phyloP scores from a whole-genome alignment of 805 yeast species.

The Dipodascopsis uninucleata region DNA sequence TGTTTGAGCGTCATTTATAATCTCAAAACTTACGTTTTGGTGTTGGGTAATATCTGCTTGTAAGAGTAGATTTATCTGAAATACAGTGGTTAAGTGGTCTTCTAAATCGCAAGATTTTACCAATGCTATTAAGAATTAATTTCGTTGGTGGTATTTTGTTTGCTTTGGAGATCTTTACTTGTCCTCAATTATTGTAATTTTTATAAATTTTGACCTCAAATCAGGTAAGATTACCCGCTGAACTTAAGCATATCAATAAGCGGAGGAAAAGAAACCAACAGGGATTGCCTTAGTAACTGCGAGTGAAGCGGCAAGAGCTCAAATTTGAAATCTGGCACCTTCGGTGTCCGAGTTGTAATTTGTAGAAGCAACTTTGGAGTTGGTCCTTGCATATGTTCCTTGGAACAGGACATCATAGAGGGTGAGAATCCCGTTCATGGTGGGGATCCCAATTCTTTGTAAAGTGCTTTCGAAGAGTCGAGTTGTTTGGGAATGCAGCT shows the following conservation, averaged over 20 bases:
- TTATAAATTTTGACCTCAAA: constrained; percentile 41
- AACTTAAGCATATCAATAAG: constrained; percentile 47
- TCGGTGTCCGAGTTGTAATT: constrained; percentile 43
- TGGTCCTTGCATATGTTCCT: constrained; percentile 40
- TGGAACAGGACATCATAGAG: constrained; percentile 44
- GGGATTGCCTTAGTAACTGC: constrained; percentile 47
- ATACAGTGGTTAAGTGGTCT: constrained; percentile 15
- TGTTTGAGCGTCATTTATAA: constrained; percentile 44
- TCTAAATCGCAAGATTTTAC: too few species aligned
- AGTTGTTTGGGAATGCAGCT: constrained; percentile 45
- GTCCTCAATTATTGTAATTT: too few species aligned
- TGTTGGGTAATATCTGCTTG: constrained; percentile 1
- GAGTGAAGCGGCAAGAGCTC: constrained; percentile 43
- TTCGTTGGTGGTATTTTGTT: too few species aligned
- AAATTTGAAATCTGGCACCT: constrained; percentile 44
- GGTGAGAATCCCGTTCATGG: constrained; percentile 44
- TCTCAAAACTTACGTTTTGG: constrained; percentile 35
- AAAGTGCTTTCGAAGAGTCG: constrained; percentile 39
- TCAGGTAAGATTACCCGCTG: too few species aligned
- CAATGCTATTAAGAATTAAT: not conserved
- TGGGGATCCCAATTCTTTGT: constrained; percentile 36
- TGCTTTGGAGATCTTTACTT: too few species aligned
- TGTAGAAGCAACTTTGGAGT: constrained; percentile 39
- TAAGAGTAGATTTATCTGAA: constrained; percentile 37
- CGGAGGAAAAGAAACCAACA: constrained; percentile 48